Base-by-base conservation (phyloP, 2,329 filamentous ascomycete species). In the Trichoderma simmonsii region DNA sequence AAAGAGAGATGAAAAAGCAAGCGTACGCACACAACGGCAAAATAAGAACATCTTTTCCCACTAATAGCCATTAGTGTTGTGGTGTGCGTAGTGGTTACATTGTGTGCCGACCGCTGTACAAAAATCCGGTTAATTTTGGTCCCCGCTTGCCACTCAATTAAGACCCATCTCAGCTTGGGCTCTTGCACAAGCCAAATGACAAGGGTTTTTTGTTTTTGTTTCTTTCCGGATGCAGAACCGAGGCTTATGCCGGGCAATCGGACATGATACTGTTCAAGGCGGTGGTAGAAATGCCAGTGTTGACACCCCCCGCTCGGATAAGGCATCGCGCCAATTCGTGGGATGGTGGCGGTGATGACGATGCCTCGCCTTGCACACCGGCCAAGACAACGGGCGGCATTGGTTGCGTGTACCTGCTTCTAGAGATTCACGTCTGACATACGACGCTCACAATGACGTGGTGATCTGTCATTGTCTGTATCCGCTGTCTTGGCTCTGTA, bases 171-270 rank as follows among this genome's bases (percentile, higher is more conserved):
- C 39, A 36, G 39, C 36, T 70, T 30, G 21, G n/a, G 39, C 39
- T 36, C 26, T 72, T 72, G 57, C 71, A 72, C 71, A 43, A 69
- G 71, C 71, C 32, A 60, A 63, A 70, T 43, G 56, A 61, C 65
- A 62, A 54, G 65, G 59, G 48, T n/a, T 30, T 48, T 28, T 36
- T 24, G 18, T 28, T 11, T 15, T 18, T 36, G n/a, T n/a, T n/a
- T n/a, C n/a, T n/a, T 39, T 24, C n/a, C 15, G 21, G 48, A 54
- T 6, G 3, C 11, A 36, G 32, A 34, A 26, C 71, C 71, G 71
- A 72, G 71, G 71, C 34, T 61, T 26, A 54, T 24, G 70, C 56
- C 30, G 30, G 64, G 24, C 54, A 28, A 69, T 69, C 63, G 64
- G 63, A 51, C 70, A 69, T 51, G 9, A 34, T 62, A 11, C 57